Evolutionary conservation across 345 rosid species (phyloP), one percentile per base, ranked within the genome.

Genomic region (Gossypium thurberi): DNA sequence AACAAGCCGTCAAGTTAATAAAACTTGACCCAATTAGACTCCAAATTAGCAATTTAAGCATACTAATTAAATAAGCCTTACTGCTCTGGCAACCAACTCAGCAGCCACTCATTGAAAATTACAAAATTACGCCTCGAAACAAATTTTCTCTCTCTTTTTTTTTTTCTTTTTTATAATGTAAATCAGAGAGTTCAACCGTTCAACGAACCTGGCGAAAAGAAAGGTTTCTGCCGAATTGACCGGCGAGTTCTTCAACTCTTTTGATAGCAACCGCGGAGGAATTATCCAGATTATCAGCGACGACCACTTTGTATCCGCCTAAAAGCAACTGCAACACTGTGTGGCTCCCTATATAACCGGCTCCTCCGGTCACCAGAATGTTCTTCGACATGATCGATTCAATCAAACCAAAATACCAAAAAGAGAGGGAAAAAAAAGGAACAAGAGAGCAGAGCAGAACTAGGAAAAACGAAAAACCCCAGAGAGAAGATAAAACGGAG

Each of bases 281-380:
- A 78, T 96, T 93, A 57, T 93, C 93, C 52, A 96, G 94, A 77
- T 87, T 96, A 77, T 96, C 99, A 5, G 91, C 81, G n/a, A 91
- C 98, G 9, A 89, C 95, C 73, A 80, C 75, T 15, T 43, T 78
- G 82, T 85, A 89, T 5, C 98, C 97, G 21, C 85, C 88, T 58
- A 82, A 77, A 8, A 96, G 90, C 69, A 96, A 83, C 82, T 96
- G 98, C 56, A 96, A 91, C 64, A 93, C 99, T 3, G 99, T 89
- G 85, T 96, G 99, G 74, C 92, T 93, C 5, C 99, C 99, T 69
- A 93, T 96, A 82, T 91, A 96, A 61, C 98, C 99, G 78, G 99
- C 97, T 44, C 99, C 99, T 9, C 99, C 99, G 72, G 96, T 91
- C 23, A 96, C 98, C 65, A 96, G 81, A 65, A 95, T 79, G 68